Percentiles rank a stretch among this genome's conserved stretches.
Evolutionary conservation across 2,329 filamentous ascomycete species (phyloP).

Genomic region (Cytospora mali): DNA sequence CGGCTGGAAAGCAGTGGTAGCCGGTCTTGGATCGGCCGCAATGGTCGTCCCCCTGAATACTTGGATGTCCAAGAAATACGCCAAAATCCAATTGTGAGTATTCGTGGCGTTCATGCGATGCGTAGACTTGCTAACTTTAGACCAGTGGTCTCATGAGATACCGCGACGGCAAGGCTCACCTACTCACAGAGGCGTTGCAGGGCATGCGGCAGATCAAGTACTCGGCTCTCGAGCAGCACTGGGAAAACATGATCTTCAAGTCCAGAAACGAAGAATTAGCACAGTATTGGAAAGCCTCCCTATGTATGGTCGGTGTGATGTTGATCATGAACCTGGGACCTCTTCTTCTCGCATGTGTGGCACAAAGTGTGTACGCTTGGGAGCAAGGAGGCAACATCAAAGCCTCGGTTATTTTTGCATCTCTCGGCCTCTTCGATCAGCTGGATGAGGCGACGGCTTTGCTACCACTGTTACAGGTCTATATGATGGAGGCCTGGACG

Average conservation of each 20-base stretch:
- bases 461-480: conserved; percentile 39
- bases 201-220: conserved; percentile 45
- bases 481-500: conserved; percentile 41
- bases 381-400: conserved; percentile 37
- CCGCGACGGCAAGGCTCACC: conserved; percentile 40
- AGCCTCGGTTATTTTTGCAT: conserved; percentile 41
- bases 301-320: conserved; percentile 37
- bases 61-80: conserved; percentile 37
- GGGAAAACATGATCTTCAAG: conserved; percentile 40
- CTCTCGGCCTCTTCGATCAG: conserved; percentile 41
- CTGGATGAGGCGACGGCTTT: conserved; percentile 39
- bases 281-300: conserved; percentile 39
- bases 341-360: conserved; percentile 38
- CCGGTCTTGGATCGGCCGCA: conserved; percentile 35
- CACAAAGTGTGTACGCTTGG: conserved; percentile 38
- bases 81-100: conserved; percentile 34
- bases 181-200: conserved; percentile 41
- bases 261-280: conserved; percentile 40
- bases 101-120: not conserved
- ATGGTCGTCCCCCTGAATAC: conserved; percentile 37
- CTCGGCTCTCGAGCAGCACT: conserved; percentile 41
- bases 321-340: conserved; percentile 39
- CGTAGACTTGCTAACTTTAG: not conserved
- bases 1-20: conserved; percentile 38
- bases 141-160: conserved; percentile 38